Conservation (phyloP, 2,329 filamentous ascomycete species). For the Talaromyces sp. region DNA sequence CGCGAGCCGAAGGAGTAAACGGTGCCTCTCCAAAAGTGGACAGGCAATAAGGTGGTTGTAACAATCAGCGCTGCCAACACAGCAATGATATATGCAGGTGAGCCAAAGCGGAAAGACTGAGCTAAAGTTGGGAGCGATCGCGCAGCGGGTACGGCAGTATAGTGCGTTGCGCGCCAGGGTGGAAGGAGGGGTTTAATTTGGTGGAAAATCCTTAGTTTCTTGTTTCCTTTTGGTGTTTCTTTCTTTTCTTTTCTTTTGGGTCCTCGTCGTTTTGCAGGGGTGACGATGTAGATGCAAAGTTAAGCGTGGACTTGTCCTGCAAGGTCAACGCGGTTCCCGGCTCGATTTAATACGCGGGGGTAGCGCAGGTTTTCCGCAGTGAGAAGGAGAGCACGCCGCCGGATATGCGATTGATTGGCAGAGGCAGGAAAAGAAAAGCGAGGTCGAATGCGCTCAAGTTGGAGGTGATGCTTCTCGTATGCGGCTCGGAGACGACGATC, state of each 20-base stretch:
- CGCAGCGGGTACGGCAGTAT: background rate
- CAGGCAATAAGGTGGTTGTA: background rate
- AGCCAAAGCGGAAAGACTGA: conserved; percentile 14
- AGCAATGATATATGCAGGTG: conserved; percentile 13
- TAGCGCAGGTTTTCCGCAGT: background rate
- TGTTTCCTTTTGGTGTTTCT: background rate
- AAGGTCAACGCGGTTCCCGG: conserved; percentile 6
- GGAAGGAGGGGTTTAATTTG: background rate
- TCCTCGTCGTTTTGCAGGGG: no score
- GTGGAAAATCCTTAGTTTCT: conserved; percentile 1
- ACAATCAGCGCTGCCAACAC: conserved; percentile 11
- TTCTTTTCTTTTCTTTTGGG: background rate
- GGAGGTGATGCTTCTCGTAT: background rate
- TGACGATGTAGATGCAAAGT: background rate
- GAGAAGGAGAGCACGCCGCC: background rate
- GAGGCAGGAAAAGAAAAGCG: background rate
- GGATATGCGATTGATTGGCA: background rate
- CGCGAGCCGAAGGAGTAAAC: background rate
- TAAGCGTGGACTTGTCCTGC: conserved; percentile 2
- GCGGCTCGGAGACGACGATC: background rate
- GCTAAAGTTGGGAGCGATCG: conserved; percentile 11
- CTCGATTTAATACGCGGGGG: conserved; percentile 6
- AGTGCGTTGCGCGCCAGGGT: background rate
- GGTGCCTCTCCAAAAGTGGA: background rate
- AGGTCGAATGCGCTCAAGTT: background rate